These are phyloP conservation scores for Dipteronia sinensis DNA, from an alignment of 345 rosid species.

Conservation along the genomic window DNA sequence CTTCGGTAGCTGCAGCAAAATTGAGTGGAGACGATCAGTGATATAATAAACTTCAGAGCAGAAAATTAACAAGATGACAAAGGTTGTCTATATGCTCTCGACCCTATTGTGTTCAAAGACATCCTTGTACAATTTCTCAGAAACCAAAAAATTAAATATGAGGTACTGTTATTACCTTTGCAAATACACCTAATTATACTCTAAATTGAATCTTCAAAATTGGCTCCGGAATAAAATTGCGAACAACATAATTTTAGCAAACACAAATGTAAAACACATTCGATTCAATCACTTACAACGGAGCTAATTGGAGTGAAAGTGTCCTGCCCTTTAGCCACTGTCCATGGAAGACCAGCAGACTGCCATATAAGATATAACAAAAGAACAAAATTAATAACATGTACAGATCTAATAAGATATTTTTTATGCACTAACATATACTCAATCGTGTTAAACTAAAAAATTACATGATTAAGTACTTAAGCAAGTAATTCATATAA, in stretches of 20 bases:
- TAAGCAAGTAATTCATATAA: not conserved
- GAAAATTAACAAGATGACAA: not conserved
- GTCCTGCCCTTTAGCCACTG: constrained; percentile 90
- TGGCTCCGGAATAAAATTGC: not conserved
- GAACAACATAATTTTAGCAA: not conserved
- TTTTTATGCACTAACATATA: not conserved
- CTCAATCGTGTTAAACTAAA: not conserved
- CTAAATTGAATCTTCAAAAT: not conserved
- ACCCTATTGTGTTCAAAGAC: not conserved
- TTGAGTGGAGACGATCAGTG: not conserved
- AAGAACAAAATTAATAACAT: not conserved
- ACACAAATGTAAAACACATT: not conserved
- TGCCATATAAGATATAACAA: constrained; percentile 28
- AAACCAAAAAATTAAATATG: not conserved
- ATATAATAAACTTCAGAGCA: not conserved
- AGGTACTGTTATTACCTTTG: not conserved
- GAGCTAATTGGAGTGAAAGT: constrained; percentile 93
- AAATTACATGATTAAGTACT: not conserved
- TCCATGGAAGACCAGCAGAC: constrained; percentile 97
- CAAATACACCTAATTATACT: not conserved
- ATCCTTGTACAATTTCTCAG: not conserved
- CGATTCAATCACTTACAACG: constrained; percentile 55
- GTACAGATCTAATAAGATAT: not conserved
- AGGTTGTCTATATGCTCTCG: not conserved
- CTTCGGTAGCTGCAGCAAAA: constrained; percentile 56